Conservation (phyloP, 306 rosid species). For the Vicia faba region DNA sequence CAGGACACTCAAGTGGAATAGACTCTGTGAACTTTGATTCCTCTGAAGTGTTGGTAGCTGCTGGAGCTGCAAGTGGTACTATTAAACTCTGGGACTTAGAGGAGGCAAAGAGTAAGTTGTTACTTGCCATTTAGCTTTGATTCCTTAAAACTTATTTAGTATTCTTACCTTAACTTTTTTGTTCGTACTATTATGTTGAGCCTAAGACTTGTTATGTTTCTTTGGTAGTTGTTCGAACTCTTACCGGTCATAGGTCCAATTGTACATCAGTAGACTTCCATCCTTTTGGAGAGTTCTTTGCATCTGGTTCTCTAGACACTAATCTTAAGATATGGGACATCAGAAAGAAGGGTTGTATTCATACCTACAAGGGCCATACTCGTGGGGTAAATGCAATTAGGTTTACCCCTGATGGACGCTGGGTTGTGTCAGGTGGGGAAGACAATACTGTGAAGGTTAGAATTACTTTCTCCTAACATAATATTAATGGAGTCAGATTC, state of each 20-base stretch:
- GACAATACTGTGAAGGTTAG: constrained; percentile 97
- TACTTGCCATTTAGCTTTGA: constrained; percentile 22
- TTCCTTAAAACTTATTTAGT: constrained; percentile 1
- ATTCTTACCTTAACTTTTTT: not conserved
- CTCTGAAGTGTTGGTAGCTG: constrained; percentile 95
- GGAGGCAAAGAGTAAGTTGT: constrained; percentile 93
- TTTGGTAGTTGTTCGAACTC: constrained; percentile 92
- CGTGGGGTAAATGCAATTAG: constrained; percentile 97
- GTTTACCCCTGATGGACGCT: constrained; percentile 99
- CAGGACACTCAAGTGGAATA: constrained; percentile 98
- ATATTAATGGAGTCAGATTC: constrained; percentile 20
- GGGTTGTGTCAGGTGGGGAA: constrained; percentile 99
- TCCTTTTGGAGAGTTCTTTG: constrained; percentile 99
- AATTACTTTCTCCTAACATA: constrained; percentile 35
- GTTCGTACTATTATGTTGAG: constrained; percentile 9
- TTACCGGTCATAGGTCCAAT: constrained; percentile 96
- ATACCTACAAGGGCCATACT: constrained; percentile 98
- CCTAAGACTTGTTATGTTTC: constrained; percentile 33
- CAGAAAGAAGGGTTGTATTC: constrained; percentile 98
- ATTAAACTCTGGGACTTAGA: constrained; percentile 99
- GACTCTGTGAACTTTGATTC: constrained; percentile 98
- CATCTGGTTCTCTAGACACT: constrained; percentile 94
- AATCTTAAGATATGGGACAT: constrained; percentile 99
- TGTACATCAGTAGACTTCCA: constrained; percentile 97
- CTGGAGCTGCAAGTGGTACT: constrained; percentile 99